A percentile compares a stretch with the other conserved stretches of the same genome.
Evolutionary conservation across 164 flowering plant species (phyloP).

Genomic region (Piper longum): DNA sequence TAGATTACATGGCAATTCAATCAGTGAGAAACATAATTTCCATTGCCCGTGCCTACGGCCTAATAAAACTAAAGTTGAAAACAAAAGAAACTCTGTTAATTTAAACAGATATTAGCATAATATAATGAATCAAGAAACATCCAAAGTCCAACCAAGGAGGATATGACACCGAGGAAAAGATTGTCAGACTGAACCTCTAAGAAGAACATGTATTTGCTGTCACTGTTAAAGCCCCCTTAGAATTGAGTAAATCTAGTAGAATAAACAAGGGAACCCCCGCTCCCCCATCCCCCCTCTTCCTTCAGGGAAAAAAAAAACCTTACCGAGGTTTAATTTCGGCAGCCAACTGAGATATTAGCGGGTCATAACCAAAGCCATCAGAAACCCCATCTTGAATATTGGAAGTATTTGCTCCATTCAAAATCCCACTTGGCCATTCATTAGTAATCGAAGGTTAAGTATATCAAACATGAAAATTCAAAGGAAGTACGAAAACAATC

Average conservation of each 20-base stretch:
- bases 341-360: constrained; percentile 55
- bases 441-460: constrained; percentile 67
- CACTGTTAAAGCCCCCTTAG: no score
- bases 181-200: no score
- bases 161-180: no score
- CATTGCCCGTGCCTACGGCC: no score
- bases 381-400: constrained; percentile 46
- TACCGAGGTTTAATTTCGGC: constrained; percentile 93
- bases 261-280: no score
- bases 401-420: constrained; percentile 36
- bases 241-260: no score
- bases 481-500: no score
- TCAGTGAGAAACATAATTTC: no score
- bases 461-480: constrained; percentile 9
- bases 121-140: background rate
- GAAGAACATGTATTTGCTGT: no score
- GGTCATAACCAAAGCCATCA: constrained; percentile 41
- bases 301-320: constrained; percentile 2
- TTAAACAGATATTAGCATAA: background rate
- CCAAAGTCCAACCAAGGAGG: no score
- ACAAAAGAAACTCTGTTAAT: no score
- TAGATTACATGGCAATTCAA: background rate
- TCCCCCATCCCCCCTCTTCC: constrained; percentile 34
- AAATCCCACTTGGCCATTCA: constrained; percentile 89
- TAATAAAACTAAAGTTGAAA: no score